Conservation (phyloP, 169 alveolate species). For the Toxoplasma gondii region DNA sequence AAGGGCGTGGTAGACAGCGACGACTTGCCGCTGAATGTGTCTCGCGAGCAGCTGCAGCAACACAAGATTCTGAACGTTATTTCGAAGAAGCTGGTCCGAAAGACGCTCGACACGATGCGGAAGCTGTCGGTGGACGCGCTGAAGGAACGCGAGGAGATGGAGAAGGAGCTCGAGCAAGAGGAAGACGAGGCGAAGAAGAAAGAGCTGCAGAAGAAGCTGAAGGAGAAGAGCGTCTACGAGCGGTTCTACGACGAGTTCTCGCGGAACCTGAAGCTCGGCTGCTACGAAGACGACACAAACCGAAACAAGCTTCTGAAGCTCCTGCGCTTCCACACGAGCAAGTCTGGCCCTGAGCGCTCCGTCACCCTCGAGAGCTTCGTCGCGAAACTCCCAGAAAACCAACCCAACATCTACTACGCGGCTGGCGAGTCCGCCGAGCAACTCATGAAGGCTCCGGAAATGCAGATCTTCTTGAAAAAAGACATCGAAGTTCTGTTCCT, state of each 20-base stretch:
- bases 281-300: conserved; percentile 95
- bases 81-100: conserved; percentile 96
- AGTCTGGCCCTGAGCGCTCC: conserved; percentile 82
- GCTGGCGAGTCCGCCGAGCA: conserved; percentile 75
- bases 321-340: conserved; percentile 90
- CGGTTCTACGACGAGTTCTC: conserved; percentile 92
- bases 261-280: conserved; percentile 93
- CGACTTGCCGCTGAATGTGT: conserved; percentile 94
- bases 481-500: conserved; percentile 94
- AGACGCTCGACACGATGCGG: conserved; percentile 94
- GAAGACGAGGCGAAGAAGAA: conserved; percentile 82
- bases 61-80: conserved; percentile 92
- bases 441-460: conserved; percentile 90
- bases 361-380: conserved; percentile 88
- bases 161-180: conserved; percentile 38
- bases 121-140: conserved; percentile 90
- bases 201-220: conserved; percentile 80
- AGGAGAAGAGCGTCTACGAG: conserved; percentile 78
- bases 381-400: conserved; percentile 92
- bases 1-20: conserved; percentile 97
- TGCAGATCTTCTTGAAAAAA: conserved; percentile 91
- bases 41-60: conserved; percentile 86
- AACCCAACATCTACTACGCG: conserved; percentile 92
- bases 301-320: conserved; percentile 92
- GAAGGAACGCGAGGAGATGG: conserved; percentile 79